A percentile compares a stretch with the other conserved stretches of the same genome.
phyloP scores from a whole-genome alignment of 768 basidiomycete genomes.

The Tylopilus vinaceipallidus region DNA sequence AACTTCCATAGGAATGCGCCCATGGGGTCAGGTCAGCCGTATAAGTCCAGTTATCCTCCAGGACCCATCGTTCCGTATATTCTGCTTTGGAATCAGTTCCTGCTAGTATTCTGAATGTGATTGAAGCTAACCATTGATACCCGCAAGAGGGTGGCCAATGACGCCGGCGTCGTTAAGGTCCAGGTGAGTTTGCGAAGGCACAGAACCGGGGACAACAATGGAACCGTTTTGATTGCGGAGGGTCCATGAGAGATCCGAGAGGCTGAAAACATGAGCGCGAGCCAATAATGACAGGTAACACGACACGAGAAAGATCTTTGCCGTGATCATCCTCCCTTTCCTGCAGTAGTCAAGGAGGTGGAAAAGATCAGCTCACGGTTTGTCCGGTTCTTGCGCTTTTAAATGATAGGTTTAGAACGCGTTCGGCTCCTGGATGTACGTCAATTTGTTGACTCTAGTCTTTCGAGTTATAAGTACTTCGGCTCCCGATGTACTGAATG shows the following conservation, averaged over 20 bases:
- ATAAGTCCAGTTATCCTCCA: slow-evolving; percentile 58
- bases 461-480: no score
- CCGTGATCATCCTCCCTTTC: no score
- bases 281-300: slow-evolving; percentile 12
- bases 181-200: slow-evolving; percentile 54
- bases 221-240: slow-evolving; percentile 52
- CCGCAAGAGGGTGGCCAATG: slow-evolving; percentile 52
- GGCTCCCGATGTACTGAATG: no score
- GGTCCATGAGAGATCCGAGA: slow-evolving; percentile 50
- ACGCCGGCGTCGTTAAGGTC: slow-evolving; percentile 51
- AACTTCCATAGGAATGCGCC: slow-evolving; percentile 21
- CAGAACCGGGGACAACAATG: slow-evolving; percentile 49
- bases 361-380: no score
- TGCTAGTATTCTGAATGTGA: neutral
- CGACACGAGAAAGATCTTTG: neutral
- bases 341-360: no score
- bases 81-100: slow-evolving; percentile 31
- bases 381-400: no score
- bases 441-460: no score
- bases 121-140: slow-evolving; percentile 45
- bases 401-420: no score
- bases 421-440: no score
- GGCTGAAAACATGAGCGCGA: slow-evolving; percentile 36
- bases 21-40: slow-evolving; percentile 52
- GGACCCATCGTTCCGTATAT: slow-evolving; percentile 54